These are phyloP conservation scores for Neofusicoccum cordaticola DNA, from an alignment of 2,329 filamentous ascomycete genomes.

Conservation along the genomic window DNA sequence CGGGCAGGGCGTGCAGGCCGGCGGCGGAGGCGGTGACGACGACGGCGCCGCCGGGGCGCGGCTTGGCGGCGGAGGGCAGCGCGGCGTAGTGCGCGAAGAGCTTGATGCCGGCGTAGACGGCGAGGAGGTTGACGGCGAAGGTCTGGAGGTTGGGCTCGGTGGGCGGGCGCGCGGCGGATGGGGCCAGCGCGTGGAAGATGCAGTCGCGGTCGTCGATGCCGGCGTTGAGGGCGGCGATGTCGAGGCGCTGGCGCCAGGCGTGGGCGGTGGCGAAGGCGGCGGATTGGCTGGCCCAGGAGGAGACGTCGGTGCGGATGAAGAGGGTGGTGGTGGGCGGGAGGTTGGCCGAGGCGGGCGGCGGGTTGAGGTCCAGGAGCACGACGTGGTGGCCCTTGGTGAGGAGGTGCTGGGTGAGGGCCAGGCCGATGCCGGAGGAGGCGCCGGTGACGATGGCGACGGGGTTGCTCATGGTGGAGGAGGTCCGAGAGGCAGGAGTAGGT, in stretches of 20 bases:
- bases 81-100: slow-evolving; percentile 36
- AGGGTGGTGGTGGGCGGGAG: slow-evolving; percentile 30
- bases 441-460: slow-evolving; percentile 47
- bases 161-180: slow-evolving; percentile 25
- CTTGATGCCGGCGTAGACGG: slow-evolving; percentile 36
- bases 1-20: slow-evolving; percentile 33
- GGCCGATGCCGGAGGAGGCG: slow-evolving; percentile 45
- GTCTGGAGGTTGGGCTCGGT: slow-evolving; percentile 33
- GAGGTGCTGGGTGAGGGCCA: slow-evolving; percentile 43
- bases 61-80: too few relatives aligned
- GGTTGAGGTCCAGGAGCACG: slow-evolving; percentile 46
- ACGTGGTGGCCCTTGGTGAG: slow-evolving; percentile 39
- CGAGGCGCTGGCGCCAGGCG: slow-evolving; percentile 42
- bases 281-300: slow-evolving; percentile 38
- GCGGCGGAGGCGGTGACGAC: slow-evolving; percentile 34
- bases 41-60: neutral
- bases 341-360: slow-evolving; percentile 22
- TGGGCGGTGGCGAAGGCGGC: slow-evolving; percentile 40
- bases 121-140: slow-evolving; percentile 33
- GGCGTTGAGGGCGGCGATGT: slow-evolving; percentile 45
- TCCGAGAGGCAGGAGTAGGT: neutral
- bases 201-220: slow-evolving; percentile 36
- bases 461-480: slow-evolving; percentile 30
- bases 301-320: slow-evolving; percentile 42
- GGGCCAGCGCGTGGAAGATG: slow-evolving; percentile 28